Percentiles rank a stretch among this genome's conserved stretches.
Evolutionary conservation across 1,284 basidiomycete species (phyloP).

Genomic region (Leccinum subrobustum): DNA sequence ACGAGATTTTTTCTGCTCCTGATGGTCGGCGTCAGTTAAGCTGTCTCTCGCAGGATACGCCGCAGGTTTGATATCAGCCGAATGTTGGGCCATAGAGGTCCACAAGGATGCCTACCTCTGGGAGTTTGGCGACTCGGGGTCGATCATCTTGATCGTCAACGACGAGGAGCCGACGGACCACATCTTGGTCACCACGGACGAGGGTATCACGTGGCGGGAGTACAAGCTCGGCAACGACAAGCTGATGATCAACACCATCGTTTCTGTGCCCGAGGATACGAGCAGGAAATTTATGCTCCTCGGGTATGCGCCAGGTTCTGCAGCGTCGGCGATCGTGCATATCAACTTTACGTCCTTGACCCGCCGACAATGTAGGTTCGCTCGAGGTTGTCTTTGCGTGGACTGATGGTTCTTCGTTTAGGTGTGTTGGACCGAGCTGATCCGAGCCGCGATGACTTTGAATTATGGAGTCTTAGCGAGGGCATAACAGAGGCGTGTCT

Average conservation of each 20-base stretch:
- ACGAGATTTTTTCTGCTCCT: neutral
- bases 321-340: conserved; percentile 71
- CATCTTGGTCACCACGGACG: conserved; percentile 86
- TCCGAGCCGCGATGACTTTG: conserved; percentile 86
- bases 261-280: conserved; percentile 90
- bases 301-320: conserved; percentile 56
- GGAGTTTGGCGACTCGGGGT: conserved; percentile 93
- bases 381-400: neutral
- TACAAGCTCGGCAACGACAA: conserved; percentile 80
- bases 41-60: conserved; percentile 40
- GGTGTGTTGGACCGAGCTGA: conserved; percentile 70
- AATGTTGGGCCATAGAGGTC: conserved; percentile 75
- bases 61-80: conserved; percentile 61
- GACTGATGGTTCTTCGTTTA: conserved; percentile 31
- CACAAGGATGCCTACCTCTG: conserved; percentile 98
- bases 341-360: conserved; percentile 88
- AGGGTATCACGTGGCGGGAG: conserved; percentile 86
- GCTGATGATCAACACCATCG: conserved; percentile 75
- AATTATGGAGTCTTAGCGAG: conserved; percentile 91
- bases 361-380: conserved; percentile 63
- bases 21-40: neutral
- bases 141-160: conserved; percentile 74
- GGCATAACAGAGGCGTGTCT: conserved; percentile 74
- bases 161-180: conserved; percentile 93
- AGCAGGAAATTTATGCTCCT: conserved; percentile 90